Percentiles rank a stretch among this genome's conserved stretches.
phyloP scores from a whole-genome alignment of 1,284 basidiomycete species.

The Wolfiporia cocos region DNA sequence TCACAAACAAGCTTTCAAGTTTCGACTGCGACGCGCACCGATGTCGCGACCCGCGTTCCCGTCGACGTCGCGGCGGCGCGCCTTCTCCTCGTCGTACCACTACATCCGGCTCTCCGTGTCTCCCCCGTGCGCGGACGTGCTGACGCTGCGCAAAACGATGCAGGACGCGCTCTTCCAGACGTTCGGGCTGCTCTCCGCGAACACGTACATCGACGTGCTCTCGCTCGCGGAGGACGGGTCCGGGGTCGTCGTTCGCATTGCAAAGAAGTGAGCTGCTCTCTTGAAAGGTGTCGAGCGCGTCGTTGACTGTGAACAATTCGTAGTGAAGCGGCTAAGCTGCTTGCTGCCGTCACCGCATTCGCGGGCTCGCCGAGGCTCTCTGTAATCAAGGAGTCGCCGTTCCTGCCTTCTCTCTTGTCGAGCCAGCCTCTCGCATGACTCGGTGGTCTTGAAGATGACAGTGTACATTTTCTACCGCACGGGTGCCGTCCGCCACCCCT shows the following conservation, averaged over 20 bases:
- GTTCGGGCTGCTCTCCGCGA: conserved; percentile 34
- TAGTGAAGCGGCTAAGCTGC: conserved; percentile 33
- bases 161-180: conserved; percentile 37
- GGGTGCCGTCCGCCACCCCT: too few relatives aligned
- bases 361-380: conserved; percentile 26
- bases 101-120: conserved; percentile 34
- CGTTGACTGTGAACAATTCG: background rate
- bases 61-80: too few relatives aligned
- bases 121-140: conserved; percentile 29
- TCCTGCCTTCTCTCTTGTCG: conserved; percentile 34
- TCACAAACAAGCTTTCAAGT: too few relatives aligned
- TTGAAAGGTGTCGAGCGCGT: background rate
- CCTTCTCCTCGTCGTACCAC: conserved; percentile 19
- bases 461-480: too few relatives aligned
- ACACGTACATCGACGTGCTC: conserved; percentile 37
- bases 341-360: conserved; percentile 32
- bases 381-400: conserved; percentile 32
- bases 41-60: too few relatives aligned
- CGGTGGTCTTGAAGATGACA: too few relatives aligned
- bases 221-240: conserved; percentile 28
- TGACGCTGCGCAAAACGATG: conserved; percentile 33
- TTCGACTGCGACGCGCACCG: too few relatives aligned
- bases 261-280: conserved; percentile 18
- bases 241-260: conserved; percentile 32
- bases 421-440: conserved; percentile 1